phyloP scores from a whole-genome alignment of 2,329 filamentous ascomycete genomes.

The Colletotrichum orchidophilum region DNA sequence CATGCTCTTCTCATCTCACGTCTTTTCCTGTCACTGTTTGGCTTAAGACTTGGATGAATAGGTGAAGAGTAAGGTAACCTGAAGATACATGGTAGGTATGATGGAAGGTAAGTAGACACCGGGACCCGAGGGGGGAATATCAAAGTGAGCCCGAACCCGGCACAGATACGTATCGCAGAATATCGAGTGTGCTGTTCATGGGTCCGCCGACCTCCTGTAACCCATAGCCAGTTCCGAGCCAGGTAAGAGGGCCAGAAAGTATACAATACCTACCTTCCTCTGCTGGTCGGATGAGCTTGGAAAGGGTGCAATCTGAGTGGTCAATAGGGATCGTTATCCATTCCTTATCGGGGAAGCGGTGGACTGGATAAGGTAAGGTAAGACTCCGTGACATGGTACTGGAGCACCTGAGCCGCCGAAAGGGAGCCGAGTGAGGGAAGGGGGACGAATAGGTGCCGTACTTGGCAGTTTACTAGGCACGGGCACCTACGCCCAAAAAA shows the following conservation, averaged over 20 bases:
- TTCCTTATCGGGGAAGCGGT: conserved; percentile 27
- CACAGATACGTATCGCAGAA: neutral
- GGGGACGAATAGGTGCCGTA: conserved; percentile 1
- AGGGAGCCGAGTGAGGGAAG: neutral
- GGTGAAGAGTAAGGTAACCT: neutral
- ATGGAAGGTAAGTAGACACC: neutral
- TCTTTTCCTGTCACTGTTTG: neutral
- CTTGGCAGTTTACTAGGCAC: conserved; percentile 29
- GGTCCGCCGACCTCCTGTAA: neutral
- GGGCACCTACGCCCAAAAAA: too few relatives aligned
- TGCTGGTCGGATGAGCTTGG: neutral
- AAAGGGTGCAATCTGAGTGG: conserved; percentile 25
- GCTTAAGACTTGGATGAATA: neutral
- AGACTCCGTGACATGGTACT: conserved; percentile 16
- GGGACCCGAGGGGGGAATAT: neutral
- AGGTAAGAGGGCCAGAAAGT: neutral
- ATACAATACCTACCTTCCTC: neutral
- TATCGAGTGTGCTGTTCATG: neutral
- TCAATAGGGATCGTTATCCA: neutral
- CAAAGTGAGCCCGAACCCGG: neutral
- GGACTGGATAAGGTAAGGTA: conserved; percentile 25
- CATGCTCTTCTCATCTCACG: neutral
- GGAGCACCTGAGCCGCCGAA: conserved; percentile 3
- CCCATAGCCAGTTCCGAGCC: neutral
- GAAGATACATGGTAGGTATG: neutral